Base-by-base conservation (phyloP, 139 green algal genomes). In the Bryopsis sp. region DNA sequence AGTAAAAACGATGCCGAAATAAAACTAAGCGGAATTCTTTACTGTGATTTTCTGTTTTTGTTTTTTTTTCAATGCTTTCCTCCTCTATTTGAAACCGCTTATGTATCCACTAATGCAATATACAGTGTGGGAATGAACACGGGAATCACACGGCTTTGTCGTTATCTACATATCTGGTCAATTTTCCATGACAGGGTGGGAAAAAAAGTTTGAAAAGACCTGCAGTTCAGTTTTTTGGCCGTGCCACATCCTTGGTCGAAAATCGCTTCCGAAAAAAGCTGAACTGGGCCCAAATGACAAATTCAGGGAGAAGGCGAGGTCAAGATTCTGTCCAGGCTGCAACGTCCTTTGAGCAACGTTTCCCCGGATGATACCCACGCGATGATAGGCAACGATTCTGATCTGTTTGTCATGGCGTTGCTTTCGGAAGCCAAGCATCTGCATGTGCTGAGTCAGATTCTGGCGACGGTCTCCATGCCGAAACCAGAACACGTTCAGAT, bases 271-370 rank as follows among this genome's bases (percentile, higher is more conserved):
- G n/a, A n/a, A n/a, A n/a, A n/a, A n/a, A n/a, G n/a, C n/a, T n/a
- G n/a, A n/a, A n/a, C n/a, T n/a, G n/a, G n/a, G n/a, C n/a, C n/a
- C n/a, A n/a, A n/a, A n/a, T n/a, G n/a, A n/a, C n/a, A n/a, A n/a
- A 15, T 76, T n/a, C 59, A 86, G 76, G 89, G 89, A n/a, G 89
- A 96, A 74, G 89, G 89, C 1, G 89, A 96, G 77, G 76, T 92
- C n/a, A 96, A 96, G 73, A 87, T 95, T 28, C 50, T 95, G 35
- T 76, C 77, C 0, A 77, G 86, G 34, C 73, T 95, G 46, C 78
- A 85, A 58, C 67, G 76, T n/a, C 81, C 72, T 5, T 74, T 78
- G 64, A 59, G 62, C 1, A 11, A 75, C 34, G 70, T 80, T 24
- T 22, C 8, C 58, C 46, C 72, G 28, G 58, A 37, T 2, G 83